Conservation (phyloP, 495 filamentous ascomycete species). For the Cenococcum geophilum region DNA sequence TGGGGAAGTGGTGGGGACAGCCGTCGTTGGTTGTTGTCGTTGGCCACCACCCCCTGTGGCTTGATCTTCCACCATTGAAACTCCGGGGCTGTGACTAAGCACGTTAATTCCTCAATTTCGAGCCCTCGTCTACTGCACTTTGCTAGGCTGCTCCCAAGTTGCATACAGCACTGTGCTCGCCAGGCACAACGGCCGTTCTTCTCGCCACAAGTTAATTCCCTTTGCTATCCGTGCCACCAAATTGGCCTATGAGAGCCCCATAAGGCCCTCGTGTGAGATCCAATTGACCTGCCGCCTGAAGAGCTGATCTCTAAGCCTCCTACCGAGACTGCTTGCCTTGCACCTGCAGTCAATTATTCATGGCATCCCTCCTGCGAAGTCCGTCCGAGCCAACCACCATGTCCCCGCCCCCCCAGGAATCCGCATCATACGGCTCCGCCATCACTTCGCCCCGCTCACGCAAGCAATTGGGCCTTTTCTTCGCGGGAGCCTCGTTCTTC, state of each 20-base stretch:
- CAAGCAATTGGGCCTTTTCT: constrained; percentile 54
- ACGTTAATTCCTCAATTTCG: too few species aligned
- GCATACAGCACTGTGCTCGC: too few species aligned
- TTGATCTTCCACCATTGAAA: too few species aligned
- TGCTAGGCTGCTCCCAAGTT: too few species aligned
- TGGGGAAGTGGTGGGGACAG: too few species aligned
- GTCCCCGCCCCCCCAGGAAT: constrained; percentile 16
- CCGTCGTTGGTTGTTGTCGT: too few species aligned
- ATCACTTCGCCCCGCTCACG: constrained; percentile 42
- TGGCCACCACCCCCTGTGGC: too few species aligned
- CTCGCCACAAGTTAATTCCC: background rate
- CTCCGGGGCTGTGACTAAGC: too few species aligned
- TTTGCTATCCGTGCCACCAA: background rate
- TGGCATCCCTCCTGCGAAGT: constrained; percentile 5
- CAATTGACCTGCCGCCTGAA: background rate
- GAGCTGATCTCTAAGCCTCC: background rate
- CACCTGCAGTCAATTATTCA: background rate
- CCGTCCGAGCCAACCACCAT: background rate
- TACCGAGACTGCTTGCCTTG: background rate
- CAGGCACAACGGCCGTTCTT: too few species aligned
- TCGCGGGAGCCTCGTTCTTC: constrained; percentile 68
- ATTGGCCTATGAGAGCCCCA: background rate
- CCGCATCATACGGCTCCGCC: constrained; percentile 22
- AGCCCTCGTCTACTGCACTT: too few species aligned
- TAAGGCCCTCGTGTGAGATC: background rate